phyloP scores from a whole-genome alignment of 208 protist species.

The Leishmania tropica region DNA sequence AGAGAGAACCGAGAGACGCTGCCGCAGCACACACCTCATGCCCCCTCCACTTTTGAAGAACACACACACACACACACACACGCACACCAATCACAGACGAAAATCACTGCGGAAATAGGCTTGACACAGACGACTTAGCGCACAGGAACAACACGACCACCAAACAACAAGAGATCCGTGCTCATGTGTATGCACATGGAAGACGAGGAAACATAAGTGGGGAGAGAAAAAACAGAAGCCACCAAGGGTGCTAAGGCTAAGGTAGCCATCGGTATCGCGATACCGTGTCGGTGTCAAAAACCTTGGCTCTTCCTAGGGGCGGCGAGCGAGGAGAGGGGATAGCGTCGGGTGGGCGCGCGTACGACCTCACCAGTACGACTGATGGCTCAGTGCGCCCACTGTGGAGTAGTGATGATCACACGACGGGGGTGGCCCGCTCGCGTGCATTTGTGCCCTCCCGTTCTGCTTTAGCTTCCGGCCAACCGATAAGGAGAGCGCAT shows the following conservation, averaged over 20 bases:
- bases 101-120: not conserved
- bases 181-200: not conserved
- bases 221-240: not conserved
- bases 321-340: not conserved
- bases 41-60: not conserved
- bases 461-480: slow-evolving; percentile 6
- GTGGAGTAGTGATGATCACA: slow-evolving; percentile 7
- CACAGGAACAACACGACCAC: not conserved
- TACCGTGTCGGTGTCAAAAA: not conserved
- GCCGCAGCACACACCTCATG: not conserved
- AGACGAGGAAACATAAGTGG: not conserved
- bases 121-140: too few relatives aligned
- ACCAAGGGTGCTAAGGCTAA: not conserved
- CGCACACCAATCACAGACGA: not conserved
- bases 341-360: not conserved
- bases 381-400: slow-evolving; percentile 1
- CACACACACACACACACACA: not conserved
- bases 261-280: not conserved
- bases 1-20: not conserved
- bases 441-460: not conserved
- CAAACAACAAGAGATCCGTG: not conserved
- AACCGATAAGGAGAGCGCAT: not conserved
- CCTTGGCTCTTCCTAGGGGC: not conserved
- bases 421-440: too few relatives aligned
- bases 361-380: not conserved